Percentiles rank a stretch among this genome's conserved stretches.
Conservation (phyloP, 1,284 basidiomycete species). For the Rhodotorula sp. region DNA sequence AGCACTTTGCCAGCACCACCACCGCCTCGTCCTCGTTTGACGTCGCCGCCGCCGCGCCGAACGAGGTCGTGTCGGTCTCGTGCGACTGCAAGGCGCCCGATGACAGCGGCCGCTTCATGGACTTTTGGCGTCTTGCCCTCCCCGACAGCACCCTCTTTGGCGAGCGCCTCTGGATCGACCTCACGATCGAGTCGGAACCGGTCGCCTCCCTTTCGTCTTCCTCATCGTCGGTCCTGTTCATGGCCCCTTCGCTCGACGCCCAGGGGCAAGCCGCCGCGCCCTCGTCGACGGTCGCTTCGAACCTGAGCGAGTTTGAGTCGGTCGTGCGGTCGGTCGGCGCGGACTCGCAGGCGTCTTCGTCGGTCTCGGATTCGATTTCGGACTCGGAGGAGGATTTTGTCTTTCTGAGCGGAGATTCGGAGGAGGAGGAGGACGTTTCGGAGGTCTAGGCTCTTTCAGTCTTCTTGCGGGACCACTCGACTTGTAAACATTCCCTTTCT, state of each 20-base stretch:
- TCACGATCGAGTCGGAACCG: constrained; percentile 23
- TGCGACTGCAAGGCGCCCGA: constrained; percentile 42
- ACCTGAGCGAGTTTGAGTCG: background rate
- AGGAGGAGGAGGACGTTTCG: too few species aligned
- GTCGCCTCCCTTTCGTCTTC: constrained; percentile 15
- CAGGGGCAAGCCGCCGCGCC: constrained; percentile 18
- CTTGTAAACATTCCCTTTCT: too few species aligned
- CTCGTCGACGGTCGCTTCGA: background rate
- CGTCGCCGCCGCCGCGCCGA: constrained; percentile 15
- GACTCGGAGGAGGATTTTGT: too few species aligned
- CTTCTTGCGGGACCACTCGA: too few species aligned
- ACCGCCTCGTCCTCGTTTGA: background rate
- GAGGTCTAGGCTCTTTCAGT: background rate
- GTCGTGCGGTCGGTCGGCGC: too few species aligned
- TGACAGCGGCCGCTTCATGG: constrained; percentile 36
- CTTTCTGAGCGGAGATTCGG: too few species aligned
- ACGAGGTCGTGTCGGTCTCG: constrained; percentile 32
- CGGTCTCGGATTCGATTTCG: too few species aligned
- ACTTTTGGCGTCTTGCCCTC: constrained; percentile 36
- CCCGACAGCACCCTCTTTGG: constrained; percentile 35
- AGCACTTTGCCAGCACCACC: background rate
- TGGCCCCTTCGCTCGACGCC: constrained; percentile 25
- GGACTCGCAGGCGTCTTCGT: too few species aligned
- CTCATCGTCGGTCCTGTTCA: constrained; percentile 2
- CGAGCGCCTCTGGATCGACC: constrained; percentile 38